Evolutionary conservation across 2,329 filamentous ascomycete genomes (phyloP), one percentile per base, ranked within the genome.

Genomic region (Dendryphion nanum): DNA sequence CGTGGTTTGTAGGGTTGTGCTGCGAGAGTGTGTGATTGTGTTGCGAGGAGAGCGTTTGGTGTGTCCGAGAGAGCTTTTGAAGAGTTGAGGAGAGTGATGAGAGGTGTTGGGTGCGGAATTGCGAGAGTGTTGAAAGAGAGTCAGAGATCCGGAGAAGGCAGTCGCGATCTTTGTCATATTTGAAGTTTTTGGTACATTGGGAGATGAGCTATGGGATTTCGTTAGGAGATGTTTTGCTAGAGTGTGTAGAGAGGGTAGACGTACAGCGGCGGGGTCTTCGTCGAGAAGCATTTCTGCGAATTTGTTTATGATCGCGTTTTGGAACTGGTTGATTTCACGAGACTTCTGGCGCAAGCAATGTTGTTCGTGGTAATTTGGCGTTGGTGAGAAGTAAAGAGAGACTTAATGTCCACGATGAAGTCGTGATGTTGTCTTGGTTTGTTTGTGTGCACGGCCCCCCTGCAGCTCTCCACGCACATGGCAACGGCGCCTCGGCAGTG

Each of bases 181-280:
- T 93, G 81, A 98, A 98, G 76, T 96, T 95, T 56, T 83, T 78
- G 58, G 94, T 85, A 29, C 90, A 95, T 71, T 94, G 86, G 62
- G 84, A 79, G 71, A 98, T 95, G 61, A 96, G 85, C 86, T 93
- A 10, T 67, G 16, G 26, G 26, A 26, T 15, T 21, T 36, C 30
- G 50, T 57, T 38, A 52, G 53, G 42, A 23, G 23, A 8, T 20
- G 35, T 33, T 44, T 28, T 39, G 17, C 38, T 31, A 37, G 18
- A 18, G 29, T 8, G 21, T 21, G 45, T 18, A 32, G 30, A 40
- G 26, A 35, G 23, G 32, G 16, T 26, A 31, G 33, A 62, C 79
- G 44, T 80, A 94, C 89, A 30, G 83, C 85, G 30, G 86, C 86
- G 50, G 90, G 91, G 66, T 93, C 87, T 72, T 96, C 90, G 70